Evolutionary conservation across 2,329 filamentous ascomycete genomes (phyloP).

Genomic region (Coniochaeta prunicola): DNA sequence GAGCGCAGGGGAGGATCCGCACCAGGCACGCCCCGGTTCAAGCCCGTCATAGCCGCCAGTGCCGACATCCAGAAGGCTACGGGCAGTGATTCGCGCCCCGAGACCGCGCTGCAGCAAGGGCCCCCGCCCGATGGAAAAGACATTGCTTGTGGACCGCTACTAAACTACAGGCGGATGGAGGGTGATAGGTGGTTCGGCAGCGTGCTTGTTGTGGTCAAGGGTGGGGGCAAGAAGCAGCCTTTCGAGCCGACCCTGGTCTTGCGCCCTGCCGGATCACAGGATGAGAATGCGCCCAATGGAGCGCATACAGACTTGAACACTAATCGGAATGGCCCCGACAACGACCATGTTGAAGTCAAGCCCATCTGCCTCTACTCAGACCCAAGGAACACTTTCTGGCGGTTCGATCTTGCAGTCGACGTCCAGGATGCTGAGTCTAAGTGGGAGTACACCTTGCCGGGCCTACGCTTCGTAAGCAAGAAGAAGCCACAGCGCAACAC

Average conservation of each 20-base stretch:
- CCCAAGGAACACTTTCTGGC: slow-evolving; percentile 77
- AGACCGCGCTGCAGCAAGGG: neutral
- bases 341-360: slow-evolving; percentile 32
- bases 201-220: slow-evolving; percentile 72
- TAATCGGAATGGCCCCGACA: neutral
- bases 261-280: slow-evolving; percentile 27
- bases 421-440: slow-evolving; percentile 61
- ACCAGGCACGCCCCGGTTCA: slow-evolving; percentile 22
- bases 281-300: slow-evolving; percentile 14
- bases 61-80: slow-evolving; percentile 22
- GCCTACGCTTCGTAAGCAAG: slow-evolving; percentile 52
- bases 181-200: slow-evolving; percentile 71
- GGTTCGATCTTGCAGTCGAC: slow-evolving; percentile 75
- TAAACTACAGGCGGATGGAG: slow-evolving; percentile 73
- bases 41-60: slow-evolving; percentile 42
- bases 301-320: neutral
- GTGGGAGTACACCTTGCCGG: slow-evolving; percentile 72
- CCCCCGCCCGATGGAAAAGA: slow-evolving; percentile 41
- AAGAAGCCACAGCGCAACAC: slow-evolving; percentile 49
- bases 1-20: slow-evolving; percentile 10
- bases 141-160: slow-evolving; percentile 63
- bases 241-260: slow-evolving; percentile 51
- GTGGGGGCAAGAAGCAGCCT: slow-evolving; percentile 54
- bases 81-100: slow-evolving; percentile 6
- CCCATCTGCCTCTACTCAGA: slow-evolving; percentile 58